phyloP scores from a whole-genome alignment of 805 yeast species.

The Saturnispora besseyi region DNA sequence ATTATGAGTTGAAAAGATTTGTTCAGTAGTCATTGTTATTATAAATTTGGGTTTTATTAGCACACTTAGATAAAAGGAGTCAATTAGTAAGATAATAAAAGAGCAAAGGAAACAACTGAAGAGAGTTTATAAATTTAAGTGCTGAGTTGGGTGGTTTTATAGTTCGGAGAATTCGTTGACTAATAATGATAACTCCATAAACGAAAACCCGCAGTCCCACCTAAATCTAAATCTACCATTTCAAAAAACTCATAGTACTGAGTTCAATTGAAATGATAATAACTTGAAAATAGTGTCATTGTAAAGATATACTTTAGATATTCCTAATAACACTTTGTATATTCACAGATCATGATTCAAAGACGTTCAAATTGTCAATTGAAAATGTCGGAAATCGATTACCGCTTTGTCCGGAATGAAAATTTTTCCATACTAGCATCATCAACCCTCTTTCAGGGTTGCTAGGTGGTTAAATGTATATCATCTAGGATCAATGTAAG shows the following conservation, averaged over 20 bases:
- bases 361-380: not conserved
- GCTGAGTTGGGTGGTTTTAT: not conserved
- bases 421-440: not conserved
- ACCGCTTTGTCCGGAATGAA: not conserved
- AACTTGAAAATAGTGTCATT: not conserved
- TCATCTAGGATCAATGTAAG: not conserved
- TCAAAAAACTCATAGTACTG: not conserved
- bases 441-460: conserved; percentile 1
- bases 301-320: not conserved
- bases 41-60: not conserved
- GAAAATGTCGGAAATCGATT: not conserved
- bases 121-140: not conserved
- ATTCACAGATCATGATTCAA: too few relatives aligned
- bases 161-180: not conserved
- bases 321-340: not conserved
- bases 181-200: not conserved
- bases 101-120: too few relatives aligned
- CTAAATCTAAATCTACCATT: not conserved
- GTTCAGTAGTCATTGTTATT: not conserved
- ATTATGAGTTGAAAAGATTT: conserved; percentile 24
- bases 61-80: not conserved
- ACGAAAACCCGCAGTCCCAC: not conserved
- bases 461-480: not conserved
- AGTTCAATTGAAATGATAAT: not conserved
- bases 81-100: not conserved